Conservation (phyloP, 768 basidiomycete species). For the Postia placenta region DNA sequence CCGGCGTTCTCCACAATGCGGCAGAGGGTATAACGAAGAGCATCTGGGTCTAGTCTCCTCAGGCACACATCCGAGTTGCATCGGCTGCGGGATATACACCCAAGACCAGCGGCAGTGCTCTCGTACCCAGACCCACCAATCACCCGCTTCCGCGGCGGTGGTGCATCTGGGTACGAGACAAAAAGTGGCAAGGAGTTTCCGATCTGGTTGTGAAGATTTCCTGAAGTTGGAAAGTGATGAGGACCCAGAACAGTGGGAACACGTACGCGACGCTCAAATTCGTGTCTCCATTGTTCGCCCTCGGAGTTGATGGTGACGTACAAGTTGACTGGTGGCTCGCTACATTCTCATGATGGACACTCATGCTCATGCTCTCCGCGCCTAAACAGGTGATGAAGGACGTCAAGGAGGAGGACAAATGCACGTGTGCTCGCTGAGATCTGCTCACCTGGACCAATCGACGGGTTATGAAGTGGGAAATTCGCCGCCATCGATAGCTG, state of each 20-base stretch:
- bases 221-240: too few species aligned
- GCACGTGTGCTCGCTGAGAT: slow-evolving; percentile 31
- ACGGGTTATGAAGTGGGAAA: slow-evolving; percentile 8
- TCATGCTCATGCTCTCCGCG: neutral
- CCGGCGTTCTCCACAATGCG: too few species aligned
- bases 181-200: too few species aligned
- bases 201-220: too few species aligned
- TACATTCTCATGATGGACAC: neutral
- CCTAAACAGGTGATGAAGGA: slow-evolving; percentile 39
- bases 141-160: too few species aligned
- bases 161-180: too few species aligned
- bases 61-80: too few species aligned
- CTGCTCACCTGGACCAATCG: neutral
- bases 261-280: neutral
- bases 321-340: neutral
- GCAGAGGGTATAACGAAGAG: too few species aligned
- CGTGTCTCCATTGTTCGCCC: neutral
- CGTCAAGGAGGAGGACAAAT: slow-evolving; percentile 45
- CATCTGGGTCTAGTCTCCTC: too few species aligned
- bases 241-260: slow-evolving; percentile 1
- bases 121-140: neutral
- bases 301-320: slow-evolving; percentile 5
- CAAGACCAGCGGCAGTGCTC: neutral
- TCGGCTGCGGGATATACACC: too few species aligned
- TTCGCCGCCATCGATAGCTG: slow-evolving; percentile 11